These are phyloP conservation scores for Paramecium primaurelia DNA, from an alignment of 73 alveolate genomes.

Conservation along the genomic window DNA sequence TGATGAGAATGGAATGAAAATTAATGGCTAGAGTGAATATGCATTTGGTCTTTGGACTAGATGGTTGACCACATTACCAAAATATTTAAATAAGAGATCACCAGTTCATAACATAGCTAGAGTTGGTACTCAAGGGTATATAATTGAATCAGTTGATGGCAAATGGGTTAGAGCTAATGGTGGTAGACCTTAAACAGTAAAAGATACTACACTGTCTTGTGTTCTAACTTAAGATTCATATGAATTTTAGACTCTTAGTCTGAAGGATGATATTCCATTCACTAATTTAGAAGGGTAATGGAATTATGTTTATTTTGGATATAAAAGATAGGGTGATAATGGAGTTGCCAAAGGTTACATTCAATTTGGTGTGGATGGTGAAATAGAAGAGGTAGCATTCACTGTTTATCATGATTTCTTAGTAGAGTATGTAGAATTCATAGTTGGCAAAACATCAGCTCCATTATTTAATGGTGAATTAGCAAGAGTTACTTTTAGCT, in stretches of 20 bases:
- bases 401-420: conserved; percentile 6
- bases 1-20: conserved; percentile 26
- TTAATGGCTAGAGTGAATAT: conserved; percentile 26
- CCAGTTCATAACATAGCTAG: conserved; percentile 1
- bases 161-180: background rate
- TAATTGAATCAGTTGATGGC: conserved; percentile 5
- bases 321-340: background rate
- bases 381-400: background rate
- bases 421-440: background rate
- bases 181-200: background rate
- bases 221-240: background rate
- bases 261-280: background rate
- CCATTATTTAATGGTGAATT: conserved; percentile 31
- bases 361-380: conserved; percentile 17
- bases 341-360: conserved; percentile 19
- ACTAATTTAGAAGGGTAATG: background rate
- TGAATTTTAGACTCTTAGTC: conserved; percentile 12
- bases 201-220: background rate
- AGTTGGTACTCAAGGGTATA: conserved; percentile 25
- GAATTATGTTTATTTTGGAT: conserved; percentile 33
- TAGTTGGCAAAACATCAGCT: background rate
- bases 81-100: background rate
- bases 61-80: conserved; percentile 29
- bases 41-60: conserved; percentile 26
- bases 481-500: background rate